Evolutionary conservation across 345 rosid species (phyloP).

Genomic region (Heritiera fomes): DNA sequence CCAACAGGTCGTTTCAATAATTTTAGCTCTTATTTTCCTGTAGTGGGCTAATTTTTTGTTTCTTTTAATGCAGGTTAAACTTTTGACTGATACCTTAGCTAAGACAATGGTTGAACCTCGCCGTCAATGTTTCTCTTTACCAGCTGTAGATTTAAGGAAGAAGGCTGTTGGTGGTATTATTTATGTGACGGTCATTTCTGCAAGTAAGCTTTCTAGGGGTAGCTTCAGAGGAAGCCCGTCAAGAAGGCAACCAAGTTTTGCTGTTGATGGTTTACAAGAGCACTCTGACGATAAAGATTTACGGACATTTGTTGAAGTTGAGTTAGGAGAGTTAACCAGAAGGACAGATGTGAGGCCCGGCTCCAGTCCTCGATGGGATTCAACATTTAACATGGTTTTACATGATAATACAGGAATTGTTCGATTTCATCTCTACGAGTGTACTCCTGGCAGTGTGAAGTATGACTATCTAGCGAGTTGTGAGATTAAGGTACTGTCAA

Average conservation of each 20-base stretch:
- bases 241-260: constrained; percentile 44
- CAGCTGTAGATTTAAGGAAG: constrained; percentile 76
- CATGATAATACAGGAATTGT: constrained; percentile 75
- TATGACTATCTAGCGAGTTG: constrained; percentile 75
- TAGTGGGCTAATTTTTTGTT: not conserved
- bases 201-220: constrained; percentile 57
- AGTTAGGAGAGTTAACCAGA: constrained; percentile 78
- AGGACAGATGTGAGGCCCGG: constrained; percentile 65
- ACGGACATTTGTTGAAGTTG: constrained; percentile 89
- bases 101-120: constrained; percentile 97
- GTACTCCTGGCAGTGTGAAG: constrained; percentile 61
- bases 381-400: constrained; percentile 89
- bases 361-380: constrained; percentile 70
- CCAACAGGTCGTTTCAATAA: not conserved
- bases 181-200: constrained; percentile 74
- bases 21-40: not conserved
- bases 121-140: constrained; percentile 74
- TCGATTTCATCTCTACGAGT: constrained; percentile 69
- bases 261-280: constrained; percentile 39
- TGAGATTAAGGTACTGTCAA: constrained; percentile 74
- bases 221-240: constrained; percentile 63
- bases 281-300: constrained; percentile 51
- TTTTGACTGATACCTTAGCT: constrained; percentile 74
- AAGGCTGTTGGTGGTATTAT: constrained; percentile 80
- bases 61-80: constrained; percentile 54